Evolutionary conservation across 371 early-diverging fungal genomes (phyloP), one percentile per base, ranked within the genome.

Genomic region (Mortierella sp.): DNA sequence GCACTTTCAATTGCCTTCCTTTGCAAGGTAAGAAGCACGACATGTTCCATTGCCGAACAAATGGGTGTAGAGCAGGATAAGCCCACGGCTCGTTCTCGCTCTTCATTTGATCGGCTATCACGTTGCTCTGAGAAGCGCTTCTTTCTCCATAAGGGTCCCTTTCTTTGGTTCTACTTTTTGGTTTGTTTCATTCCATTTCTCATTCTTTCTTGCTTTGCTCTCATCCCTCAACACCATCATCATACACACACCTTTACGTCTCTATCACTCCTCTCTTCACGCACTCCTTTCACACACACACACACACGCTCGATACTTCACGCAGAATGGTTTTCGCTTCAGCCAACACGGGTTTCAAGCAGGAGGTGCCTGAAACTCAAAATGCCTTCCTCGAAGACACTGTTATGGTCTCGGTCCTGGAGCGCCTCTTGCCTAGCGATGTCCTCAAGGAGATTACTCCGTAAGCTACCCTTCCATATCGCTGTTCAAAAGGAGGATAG

Each of bases 341-440:
- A 26, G 87, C 87, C 43, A 79, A 80, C 54, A 73, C 76, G n/a
- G 89, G 89, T 4, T 90, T 89, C 69, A 78, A 86, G 71, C 89
- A 92, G 89, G 88, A 87, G 50, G 91, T 92, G 21, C 93, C 93
- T 40, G 70, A 72, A 50, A 75, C 90, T 26, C 83, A 82, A 55
- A 94, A 94, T 73, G 89, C 90, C 78, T 94, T 90, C 75, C 83
- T 84, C 16, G 89, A 90, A 28, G 93, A 94, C 75, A 77, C 87
- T 53, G 90, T 89, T 26, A 81, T 94, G 48, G 82, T 81, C 34
- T 88, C 90, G 3, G 83, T 92, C 69, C 83, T 94, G 34, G 86
- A 86, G 71, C 88, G 89, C 34, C 79, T 87, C 43, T 71, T 94
- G 5, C 93, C 94, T 16, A 40, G 77, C 2, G 11, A 81, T 24